A percentile compares a stretch with the other conserved stretches of the same genome.
Conservation (phyloP, 306 rosid species). For the Acacia melanoxylon region DNA sequence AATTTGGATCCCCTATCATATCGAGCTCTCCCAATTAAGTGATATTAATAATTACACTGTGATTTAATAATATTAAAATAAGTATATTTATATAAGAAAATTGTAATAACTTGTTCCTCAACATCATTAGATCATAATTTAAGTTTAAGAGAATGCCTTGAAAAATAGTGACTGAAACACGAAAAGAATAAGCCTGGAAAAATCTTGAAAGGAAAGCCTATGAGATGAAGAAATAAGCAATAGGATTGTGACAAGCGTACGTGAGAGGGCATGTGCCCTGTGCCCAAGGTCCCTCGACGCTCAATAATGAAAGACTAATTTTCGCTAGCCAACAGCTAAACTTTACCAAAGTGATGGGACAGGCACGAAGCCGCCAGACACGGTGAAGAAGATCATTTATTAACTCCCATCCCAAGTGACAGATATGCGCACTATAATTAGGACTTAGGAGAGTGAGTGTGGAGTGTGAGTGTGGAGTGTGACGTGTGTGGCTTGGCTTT, state of each 20-base stretch:
- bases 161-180: no score
- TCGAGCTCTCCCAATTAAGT: no score
- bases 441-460: slow-evolving; percentile 11
- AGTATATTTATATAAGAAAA: no score
- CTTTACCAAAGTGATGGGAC: slow-evolving; percentile 14
- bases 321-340: slow-evolving; percentile 28
- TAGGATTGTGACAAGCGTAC: background rate
- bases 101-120: background rate
- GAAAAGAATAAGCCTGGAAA: background rate
- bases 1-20: background rate
- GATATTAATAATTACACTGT: no score
- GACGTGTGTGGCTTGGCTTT: background rate
- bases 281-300: background rate
- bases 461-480: background rate
- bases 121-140: no score
- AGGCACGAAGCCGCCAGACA: background rate
- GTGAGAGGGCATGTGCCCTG: background rate
- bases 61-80: background rate
- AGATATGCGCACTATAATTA: background rate
- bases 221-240: background rate
- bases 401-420: background rate
- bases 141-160: background rate
- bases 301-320: slow-evolving; percentile 9
- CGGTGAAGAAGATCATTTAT: background rate
- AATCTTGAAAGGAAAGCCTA: background rate